Conservation (phyloP, 768 basidiomycete genomes). For the Baorangia bicolor region DNA sequence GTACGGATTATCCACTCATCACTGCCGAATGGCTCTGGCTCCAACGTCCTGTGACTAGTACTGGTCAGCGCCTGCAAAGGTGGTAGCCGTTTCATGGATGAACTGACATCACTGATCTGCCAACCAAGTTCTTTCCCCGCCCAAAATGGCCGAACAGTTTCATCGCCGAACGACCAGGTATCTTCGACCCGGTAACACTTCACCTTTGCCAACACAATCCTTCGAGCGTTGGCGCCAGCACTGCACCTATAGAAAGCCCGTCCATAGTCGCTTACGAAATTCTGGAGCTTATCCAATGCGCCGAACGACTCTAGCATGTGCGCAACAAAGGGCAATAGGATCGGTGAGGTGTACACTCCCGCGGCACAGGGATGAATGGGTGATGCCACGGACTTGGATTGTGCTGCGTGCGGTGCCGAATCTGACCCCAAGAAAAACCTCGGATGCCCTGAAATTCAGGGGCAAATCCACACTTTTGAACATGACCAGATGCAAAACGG, state of each 20-base stretch:
- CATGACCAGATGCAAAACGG: background rate
- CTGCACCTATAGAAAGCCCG: constrained; percentile 70
- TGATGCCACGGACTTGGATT: constrained; percentile 66
- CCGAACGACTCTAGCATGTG: constrained; percentile 85
- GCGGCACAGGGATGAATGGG: constrained; percentile 83
- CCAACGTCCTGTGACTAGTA: constrained; percentile 3
- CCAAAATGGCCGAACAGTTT: constrained; percentile 81
- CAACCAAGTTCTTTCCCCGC: constrained; percentile 78
- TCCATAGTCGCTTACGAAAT: constrained; percentile 78
- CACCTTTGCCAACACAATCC: constrained; percentile 46
- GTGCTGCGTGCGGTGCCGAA: constrained; percentile 86
- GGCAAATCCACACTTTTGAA: background rate
- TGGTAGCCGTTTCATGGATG: background rate
- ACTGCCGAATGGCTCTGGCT: background rate
- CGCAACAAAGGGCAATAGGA: constrained; percentile 87
- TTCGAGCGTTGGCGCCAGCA: constrained; percentile 29
- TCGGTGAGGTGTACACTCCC: constrained; percentile 92
- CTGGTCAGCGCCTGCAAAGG: background rate
- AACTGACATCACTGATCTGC: constrained; percentile 44
- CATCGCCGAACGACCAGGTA: constrained; percentile 43
- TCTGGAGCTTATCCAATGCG: constrained; percentile 77
- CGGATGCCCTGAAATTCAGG: constrained; percentile 62
- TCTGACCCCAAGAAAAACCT: constrained; percentile 98
- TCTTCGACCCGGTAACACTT: constrained; percentile 42
- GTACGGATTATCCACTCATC: background rate